Evolutionary conservation across 1,284 basidiomycete genomes (phyloP).

Genomic region (Rugiboletus extremiorientalis): DNA sequence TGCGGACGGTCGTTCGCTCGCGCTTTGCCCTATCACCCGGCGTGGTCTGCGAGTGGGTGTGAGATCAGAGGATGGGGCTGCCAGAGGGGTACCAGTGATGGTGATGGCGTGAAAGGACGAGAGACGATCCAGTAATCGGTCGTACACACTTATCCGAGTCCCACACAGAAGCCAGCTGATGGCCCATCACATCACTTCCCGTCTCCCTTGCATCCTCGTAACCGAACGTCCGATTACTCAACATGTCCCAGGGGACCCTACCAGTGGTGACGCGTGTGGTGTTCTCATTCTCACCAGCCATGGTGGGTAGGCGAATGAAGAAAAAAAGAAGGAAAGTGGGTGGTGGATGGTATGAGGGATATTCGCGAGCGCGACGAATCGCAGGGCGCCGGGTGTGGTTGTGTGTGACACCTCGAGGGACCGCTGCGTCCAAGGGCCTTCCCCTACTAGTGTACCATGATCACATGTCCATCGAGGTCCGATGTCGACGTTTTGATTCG

Average conservation of each 20-base stretch:
- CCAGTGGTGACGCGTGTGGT: not conserved
- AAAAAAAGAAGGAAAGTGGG: not conserved
- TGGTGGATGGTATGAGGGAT: not conserved
- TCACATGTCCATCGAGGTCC: slow-evolving; percentile 1
- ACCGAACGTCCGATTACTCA: slow-evolving; percentile 2
- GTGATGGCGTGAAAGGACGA: not conserved
- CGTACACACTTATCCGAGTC: not conserved
- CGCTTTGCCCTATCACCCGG: not conserved
- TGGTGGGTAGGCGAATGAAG: not conserved
- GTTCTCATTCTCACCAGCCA: not conserved
- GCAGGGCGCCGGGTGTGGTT: not conserved
- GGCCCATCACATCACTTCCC: no score
- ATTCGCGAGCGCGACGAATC: slow-evolving; percentile 1
- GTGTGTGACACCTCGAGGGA: slow-evolving; percentile 1
- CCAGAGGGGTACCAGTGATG: not conserved
- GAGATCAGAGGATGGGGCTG: not conserved
- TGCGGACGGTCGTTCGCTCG: no score
- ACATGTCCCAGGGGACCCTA: not conserved
- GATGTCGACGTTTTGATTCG: not conserved
- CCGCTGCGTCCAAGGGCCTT: not conserved
- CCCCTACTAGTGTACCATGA: slow-evolving; percentile 1
- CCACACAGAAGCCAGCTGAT: not conserved
- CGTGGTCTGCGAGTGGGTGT: not conserved
- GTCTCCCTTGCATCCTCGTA: not conserved
- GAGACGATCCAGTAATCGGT: not conserved